Conservation (phyloP, 495 filamentous ascomycete species). For the Sporormia fimetaria region DNA sequence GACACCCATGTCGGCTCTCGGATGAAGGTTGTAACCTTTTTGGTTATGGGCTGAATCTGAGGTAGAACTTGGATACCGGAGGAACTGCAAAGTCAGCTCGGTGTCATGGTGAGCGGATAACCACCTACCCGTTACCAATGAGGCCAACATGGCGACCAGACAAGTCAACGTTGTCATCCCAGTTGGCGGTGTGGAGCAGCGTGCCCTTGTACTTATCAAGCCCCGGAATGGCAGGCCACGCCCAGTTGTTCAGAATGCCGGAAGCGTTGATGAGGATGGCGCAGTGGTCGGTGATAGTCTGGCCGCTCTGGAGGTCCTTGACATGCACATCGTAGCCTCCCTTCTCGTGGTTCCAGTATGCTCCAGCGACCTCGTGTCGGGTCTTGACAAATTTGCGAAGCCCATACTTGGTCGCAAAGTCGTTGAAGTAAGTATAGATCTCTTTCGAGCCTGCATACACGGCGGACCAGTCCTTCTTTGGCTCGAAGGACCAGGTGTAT, state of each 20-base stretch:
- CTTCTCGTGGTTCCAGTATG: slow-evolving; percentile 29
- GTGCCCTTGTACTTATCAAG: slow-evolving; percentile 29
- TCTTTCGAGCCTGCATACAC: slow-evolving; percentile 31
- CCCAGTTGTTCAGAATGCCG: slow-evolving; percentile 32
- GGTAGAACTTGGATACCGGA: slow-evolving; percentile 30
- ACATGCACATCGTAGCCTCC: slow-evolving; percentile 31
- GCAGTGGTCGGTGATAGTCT: slow-evolving; percentile 25
- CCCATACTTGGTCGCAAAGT: slow-evolving; percentile 29
- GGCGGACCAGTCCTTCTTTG: slow-evolving; percentile 34
- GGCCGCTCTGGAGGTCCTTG: slow-evolving; percentile 19
- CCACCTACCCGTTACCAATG: slow-evolving; percentile 25
- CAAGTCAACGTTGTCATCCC: slow-evolving; percentile 27
- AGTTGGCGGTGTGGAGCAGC: slow-evolving; percentile 29
- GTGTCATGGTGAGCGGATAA: slow-evolving; percentile 6
- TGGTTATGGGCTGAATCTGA: slow-evolving; percentile 20
- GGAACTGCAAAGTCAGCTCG: slow-evolving; percentile 23
- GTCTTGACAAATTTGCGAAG: slow-evolving; percentile 30
- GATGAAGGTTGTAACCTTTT: slow-evolving; percentile 28
- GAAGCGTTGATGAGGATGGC: slow-evolving; percentile 29
- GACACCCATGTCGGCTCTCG: slow-evolving; percentile 32
- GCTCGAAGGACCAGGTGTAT: slow-evolving; percentile 37
- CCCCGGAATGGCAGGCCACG: slow-evolving; percentile 31
- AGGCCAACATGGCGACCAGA: slow-evolving; percentile 24
- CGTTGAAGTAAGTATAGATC: slow-evolving; percentile 31
- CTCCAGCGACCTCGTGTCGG: slow-evolving; percentile 26